Base-by-base conservation (phyloP, 352 stramenopile genomes). In the Globisporangium splendens region DNA sequence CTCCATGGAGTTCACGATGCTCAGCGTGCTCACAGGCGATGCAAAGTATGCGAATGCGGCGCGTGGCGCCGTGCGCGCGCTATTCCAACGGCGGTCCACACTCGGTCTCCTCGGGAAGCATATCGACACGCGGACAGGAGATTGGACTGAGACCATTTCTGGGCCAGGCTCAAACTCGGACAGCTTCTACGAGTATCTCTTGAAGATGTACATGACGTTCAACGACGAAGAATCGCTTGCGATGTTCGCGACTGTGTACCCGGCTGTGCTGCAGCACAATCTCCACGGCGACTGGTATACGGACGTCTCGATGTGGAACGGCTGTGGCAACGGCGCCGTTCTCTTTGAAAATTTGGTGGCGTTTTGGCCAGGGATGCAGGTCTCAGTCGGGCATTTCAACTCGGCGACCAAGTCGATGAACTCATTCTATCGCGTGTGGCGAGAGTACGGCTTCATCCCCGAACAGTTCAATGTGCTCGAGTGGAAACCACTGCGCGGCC, bases 131-230 rank as follows among this genome's bases (percentile, higher is more conserved):
- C 66, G 84, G 14, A 95, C 63, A 12, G 95, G 96, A 21, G 79
- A 92, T 2, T 95, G 86, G 86, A 92, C 77, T 28, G 86, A 95
- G 63, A 82, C 71, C 1, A 56, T 77, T 0, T 92, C 85, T 0
- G 92, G 93, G 20, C 75, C 94, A 8, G 95, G 94, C 8, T 89
- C 84, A 10, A 99, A 99, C 67, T 96, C 93, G 6, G 97, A 99
- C 72, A 98, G 88, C 43, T 99, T 99, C 63, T 99, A 98, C 73
- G 97, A 99, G 75, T 99, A 99, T 61, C 70, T 98, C 15, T 66
- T 98, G 48, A 99, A 99, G 70, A 96, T 97, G 70, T 98, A 98
- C 67, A 79, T 96, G 48, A 73, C 98, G 17, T 98, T 98, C 70
- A 87, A 88, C 50, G 95, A 99, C 51, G 75, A 86, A 51, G 80